Base-by-base conservation (phyloP, 2,329 filamentous ascomycete genomes). In the Emydomyces testavorans region DNA sequence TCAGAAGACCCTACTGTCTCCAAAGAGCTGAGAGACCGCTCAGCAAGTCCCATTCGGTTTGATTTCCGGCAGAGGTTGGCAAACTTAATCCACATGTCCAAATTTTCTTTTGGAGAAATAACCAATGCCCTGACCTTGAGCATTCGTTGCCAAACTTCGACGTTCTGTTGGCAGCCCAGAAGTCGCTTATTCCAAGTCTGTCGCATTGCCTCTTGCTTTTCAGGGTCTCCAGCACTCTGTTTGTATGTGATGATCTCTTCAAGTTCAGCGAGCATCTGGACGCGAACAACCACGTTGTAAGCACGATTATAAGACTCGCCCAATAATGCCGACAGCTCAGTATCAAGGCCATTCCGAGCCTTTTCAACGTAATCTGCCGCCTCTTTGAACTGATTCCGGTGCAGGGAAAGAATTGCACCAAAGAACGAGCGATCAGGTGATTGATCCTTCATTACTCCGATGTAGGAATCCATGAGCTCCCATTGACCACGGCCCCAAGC, bases 71-170 rank as follows among this genome's bases (percentile, higher is more conserved):
- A 99, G 4, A 98, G 78, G 59, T 96, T 98, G 59, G 92, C 86
- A 63, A 95, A 98, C 64, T 98, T 99, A 72, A 98, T 96, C 81
- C 89, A 95, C 88, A 98, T 98, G 59, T 94, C 85, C 73, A 94
- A 87, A 60, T 95, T 95, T 63, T 99, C 89, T 28, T 79, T 79
- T 0, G 93, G 90, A 0, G 82, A 82, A 52, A 96, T 90, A 50
- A 99, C 92, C 44, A 99, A 74, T 16, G 88, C 85, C 51, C 92
- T 81, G 26, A 98, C 81, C 62, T 94, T 92, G 48, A 99, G 79
- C 87, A 96, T 96, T 51, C 92, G 80, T 63, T 95, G 89, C 92
- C 92, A 99, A 2, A 96, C 87, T 60, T 99, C 92, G 16, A 95
- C 89, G 58, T 96, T 95, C 49, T 92, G 83, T 65, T 98, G 90